Evolutionary conservation across 345 rosid genomes (phyloP).

Genomic region (Erodium maritimum): DNA sequence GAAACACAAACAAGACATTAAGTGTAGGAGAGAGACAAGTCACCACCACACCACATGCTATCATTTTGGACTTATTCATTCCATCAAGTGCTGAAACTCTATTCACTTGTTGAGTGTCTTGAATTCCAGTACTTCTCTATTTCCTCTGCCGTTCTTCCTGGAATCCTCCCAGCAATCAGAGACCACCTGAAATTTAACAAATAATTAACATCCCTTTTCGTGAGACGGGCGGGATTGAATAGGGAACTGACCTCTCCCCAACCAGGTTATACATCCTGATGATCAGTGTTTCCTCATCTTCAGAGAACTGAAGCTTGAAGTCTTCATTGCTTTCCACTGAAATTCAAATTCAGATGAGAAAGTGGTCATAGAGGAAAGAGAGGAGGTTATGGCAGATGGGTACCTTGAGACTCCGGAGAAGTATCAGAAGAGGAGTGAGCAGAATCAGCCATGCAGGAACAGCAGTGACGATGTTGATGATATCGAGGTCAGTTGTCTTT

Average conservation of each 20-base stretch:
- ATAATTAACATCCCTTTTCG: not conserved
- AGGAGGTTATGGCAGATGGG: not conserved
- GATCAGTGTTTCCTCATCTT: slow-evolving; percentile 44
- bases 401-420: slow-evolving; percentile 27
- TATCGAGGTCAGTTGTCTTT: too few species aligned
- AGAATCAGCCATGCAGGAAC: slow-evolving; percentile 38
- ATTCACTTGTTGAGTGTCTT: slow-evolving; percentile 27
- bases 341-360: too few species aligned
- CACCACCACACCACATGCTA: not conserved
- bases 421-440: slow-evolving; percentile 33
- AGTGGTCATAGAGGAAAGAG: not conserved
- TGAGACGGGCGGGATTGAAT: too few species aligned
- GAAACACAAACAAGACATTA: not conserved
- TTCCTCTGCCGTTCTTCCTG: slow-evolving; percentile 49
- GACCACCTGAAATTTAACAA: slow-evolving; percentile 30
- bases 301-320: slow-evolving; percentile 31
- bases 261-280: slow-evolving; percentile 45
- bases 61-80: not conserved
- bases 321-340: slow-evolving; percentile 25
- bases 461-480: not conserved
- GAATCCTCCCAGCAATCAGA: slow-evolving; percentile 67
- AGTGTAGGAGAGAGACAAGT: not conserved
- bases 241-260: slow-evolving; percentile 30
- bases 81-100: not conserved
- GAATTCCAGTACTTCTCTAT: slow-evolving; percentile 49